phyloP scores from a whole-genome alignment of 1,284 basidiomycete species.

The Lignosus rhinocerotis region DNA sequence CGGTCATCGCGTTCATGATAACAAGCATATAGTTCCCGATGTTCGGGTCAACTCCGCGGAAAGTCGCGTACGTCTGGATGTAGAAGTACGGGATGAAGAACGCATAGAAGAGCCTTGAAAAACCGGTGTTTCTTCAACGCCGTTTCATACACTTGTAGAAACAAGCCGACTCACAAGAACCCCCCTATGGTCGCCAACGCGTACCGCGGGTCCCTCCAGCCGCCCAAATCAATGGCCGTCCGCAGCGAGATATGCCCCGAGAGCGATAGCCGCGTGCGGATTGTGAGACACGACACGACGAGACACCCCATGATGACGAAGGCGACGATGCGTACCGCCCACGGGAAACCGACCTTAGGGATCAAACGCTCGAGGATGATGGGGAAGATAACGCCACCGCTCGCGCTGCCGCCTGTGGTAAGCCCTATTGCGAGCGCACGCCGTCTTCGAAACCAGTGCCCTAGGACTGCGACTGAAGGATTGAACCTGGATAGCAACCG shows the following conservation, averaged over 20 bases:
- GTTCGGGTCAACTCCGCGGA: conserved; percentile 34
- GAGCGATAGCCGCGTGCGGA: conserved; percentile 32
- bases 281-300: conserved; percentile 30
- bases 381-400: conserved; percentile 66
- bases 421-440: conserved; percentile 57
- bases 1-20: conserved; percentile 59
- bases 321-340: conserved; percentile 47
- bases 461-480: conserved; percentile 11
- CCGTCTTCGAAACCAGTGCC: conserved; percentile 35
- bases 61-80: conserved; percentile 52
- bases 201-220: conserved; percentile 35
- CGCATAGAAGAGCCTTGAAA: conserved; percentile 37
- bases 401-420: conserved; percentile 35
- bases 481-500: conserved; percentile 2
- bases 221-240: conserved; percentile 32
- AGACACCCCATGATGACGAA: conserved; percentile 35
- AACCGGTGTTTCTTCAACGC: not conserved
- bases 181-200: conserved; percentile 29
- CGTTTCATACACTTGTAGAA: not conserved
- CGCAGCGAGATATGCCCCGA: conserved; percentile 22
- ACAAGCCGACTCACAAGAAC: conserved; percentile 31
- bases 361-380: conserved; percentile 63
- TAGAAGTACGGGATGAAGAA: conserved; percentile 68
- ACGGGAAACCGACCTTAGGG: conserved; percentile 54
- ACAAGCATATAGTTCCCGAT: conserved; percentile 54